Percentiles rank a stretch among this genome's conserved stretches.
Evolutionary conservation across 768 basidiomycete species (phyloP).

Genomic region (Pulveroboletus sp.): DNA sequence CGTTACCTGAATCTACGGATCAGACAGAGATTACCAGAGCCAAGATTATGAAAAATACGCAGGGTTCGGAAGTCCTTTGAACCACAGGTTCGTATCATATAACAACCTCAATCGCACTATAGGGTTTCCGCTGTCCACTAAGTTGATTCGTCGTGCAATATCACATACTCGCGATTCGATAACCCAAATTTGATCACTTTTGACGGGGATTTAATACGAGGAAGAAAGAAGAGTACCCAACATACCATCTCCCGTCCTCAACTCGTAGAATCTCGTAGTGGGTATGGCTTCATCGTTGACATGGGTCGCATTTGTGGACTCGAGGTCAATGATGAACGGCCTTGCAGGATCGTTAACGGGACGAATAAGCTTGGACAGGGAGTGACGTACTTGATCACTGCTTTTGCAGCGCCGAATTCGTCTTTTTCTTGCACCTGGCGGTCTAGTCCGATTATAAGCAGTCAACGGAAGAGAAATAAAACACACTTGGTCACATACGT

Average conservation of each 20-base stretch:
- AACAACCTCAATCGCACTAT: not conserved
- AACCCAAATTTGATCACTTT: conserved; percentile 85
- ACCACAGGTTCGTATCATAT: not conserved
- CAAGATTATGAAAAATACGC: not conserved
- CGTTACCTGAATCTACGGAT: too few species aligned
- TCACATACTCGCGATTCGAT: conserved; percentile 79
- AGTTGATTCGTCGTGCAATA: conserved; percentile 74
- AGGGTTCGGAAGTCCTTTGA: not conserved
- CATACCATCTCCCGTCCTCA: conserved; percentile 77
- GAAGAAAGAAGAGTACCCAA: not conserved
- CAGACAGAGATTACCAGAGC: not conserved
- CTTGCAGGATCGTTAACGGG: conserved; percentile 38
- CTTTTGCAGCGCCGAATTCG: conserved; percentile 78
- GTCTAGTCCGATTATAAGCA: conserved; percentile 39
- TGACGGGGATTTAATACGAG: conserved; percentile 8
- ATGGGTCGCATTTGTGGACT: conserved; percentile 94
- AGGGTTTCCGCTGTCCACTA: conserved; percentile 20
- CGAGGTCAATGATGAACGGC: conserved; percentile 95
- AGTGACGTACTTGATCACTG: conserved; percentile 73
- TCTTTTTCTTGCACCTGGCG: conserved; percentile 85
- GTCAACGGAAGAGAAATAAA: conserved; percentile 3
- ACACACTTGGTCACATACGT: conserved; percentile 46
- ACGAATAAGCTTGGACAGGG: conserved; percentile 1
- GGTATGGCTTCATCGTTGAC: conserved; percentile 90
- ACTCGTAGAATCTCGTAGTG: conserved; percentile 81